Conservation (phyloP, 164 flowering plant genomes). For the Liquidambar formosana region DNA sequence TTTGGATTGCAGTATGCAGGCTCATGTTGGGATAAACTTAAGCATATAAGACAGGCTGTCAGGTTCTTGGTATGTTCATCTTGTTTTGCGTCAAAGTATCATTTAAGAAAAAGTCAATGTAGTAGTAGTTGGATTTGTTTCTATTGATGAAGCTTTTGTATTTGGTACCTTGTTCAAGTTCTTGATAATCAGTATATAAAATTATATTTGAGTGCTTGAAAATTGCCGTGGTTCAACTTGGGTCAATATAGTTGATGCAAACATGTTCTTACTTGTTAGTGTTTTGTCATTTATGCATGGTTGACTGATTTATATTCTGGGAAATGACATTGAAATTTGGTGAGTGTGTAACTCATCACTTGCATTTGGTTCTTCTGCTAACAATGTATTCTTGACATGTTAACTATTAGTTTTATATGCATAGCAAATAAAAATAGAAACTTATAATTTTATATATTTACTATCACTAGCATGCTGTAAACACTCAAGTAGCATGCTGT, state of each 20-base stretch:
- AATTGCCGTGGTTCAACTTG: neutral
- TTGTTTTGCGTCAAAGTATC: neutral
- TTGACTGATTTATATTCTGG: neutral
- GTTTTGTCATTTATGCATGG: neutral
- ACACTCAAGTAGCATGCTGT: too few relatives aligned
- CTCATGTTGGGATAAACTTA: constrained; percentile 72
- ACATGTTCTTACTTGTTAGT: neutral
- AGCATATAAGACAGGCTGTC: constrained; percentile 70
- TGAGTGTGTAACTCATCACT: neutral
- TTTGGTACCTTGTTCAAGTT: neutral
- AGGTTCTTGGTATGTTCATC: constrained; percentile 62
- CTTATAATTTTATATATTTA: too few relatives aligned
- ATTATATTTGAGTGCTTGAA: neutral
- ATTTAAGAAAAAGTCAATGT: neutral
- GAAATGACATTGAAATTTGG: neutral
- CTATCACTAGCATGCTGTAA: too few relatives aligned
- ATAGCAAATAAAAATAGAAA: too few relatives aligned
- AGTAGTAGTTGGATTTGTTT: neutral
- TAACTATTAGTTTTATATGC: constrained; percentile 1
- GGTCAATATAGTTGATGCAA: too few relatives aligned
- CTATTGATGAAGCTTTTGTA: neutral
- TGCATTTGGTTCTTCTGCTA: neutral
- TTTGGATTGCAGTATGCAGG: constrained; percentile 62
- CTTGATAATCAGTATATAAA: neutral
- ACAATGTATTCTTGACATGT: neutral